These are phyloP conservation scores for Entoloma clypeatum DNA, from an alignment of 1,284 basidiomycete genomes.

Conservation along the genomic window DNA sequence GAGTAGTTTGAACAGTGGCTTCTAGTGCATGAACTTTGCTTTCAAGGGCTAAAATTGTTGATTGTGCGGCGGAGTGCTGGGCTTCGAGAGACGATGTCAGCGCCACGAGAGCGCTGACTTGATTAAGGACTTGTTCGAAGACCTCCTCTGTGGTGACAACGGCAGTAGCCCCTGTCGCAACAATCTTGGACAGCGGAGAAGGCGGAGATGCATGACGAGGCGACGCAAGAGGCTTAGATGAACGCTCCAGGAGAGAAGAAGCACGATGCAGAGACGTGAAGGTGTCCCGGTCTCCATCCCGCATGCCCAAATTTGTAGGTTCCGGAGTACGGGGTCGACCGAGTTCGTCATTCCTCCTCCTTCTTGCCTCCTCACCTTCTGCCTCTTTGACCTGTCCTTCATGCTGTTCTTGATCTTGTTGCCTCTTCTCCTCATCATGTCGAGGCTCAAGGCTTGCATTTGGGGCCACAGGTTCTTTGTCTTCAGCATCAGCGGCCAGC, in stretches of 20 bases:
- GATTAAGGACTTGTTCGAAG: constrained; percentile 64
- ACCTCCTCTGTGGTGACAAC: constrained; percentile 39
- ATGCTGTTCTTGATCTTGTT: constrained; percentile 25
- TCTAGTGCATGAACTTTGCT: constrained; percentile 62
- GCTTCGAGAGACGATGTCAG: constrained; percentile 72
- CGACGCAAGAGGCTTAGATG: constrained; percentile 14
- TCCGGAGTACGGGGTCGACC: constrained; percentile 74
- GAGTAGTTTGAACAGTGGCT: constrained; percentile 46
- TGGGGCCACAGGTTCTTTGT: constrained; percentile 11
- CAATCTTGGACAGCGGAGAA: constrained; percentile 19
- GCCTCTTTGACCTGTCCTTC: constrained; percentile 28
- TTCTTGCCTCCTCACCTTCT: constrained; percentile 44
- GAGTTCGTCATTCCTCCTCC: constrained; percentile 51
- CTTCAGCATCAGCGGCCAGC: constrained; percentile 31
- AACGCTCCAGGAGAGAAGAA: constrained; percentile 20
- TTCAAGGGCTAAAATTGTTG: constrained; percentile 76
- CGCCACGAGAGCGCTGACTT: constrained; percentile 76
- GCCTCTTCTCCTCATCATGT: constrained; percentile 36
- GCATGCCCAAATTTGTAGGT: constrained; percentile 65
- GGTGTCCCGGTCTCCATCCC: constrained; percentile 38
- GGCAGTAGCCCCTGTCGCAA: constrained; percentile 14
- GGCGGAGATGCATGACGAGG: constrained; percentile 20
- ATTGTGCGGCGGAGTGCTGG: constrained; percentile 78
- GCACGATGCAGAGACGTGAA: constrained; percentile 10
- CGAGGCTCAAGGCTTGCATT: constrained; percentile 17